Evolutionary conservation across 2,329 filamentous ascomycete genomes (phyloP).

Genomic region (Botrytis sinoallii): DNA sequence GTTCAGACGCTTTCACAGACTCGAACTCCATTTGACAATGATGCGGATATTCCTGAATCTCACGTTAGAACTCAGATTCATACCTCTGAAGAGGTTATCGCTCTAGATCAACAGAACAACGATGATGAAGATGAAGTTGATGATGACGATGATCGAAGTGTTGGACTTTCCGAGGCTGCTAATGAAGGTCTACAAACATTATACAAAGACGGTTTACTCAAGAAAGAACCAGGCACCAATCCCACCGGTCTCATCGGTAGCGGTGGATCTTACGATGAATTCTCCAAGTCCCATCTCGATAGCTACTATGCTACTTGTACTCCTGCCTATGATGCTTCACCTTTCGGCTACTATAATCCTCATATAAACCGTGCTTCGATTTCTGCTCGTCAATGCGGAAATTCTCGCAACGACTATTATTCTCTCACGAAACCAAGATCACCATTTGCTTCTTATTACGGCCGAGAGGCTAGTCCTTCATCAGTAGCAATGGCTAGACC

Average conservation of each 20-base stretch:
- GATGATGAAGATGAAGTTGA: conserved; percentile 16
- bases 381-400: not conserved
- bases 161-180: conserved; percentile 31
- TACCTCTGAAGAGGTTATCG: conserved; percentile 2
- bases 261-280: not conserved
- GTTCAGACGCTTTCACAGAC: not conserved
- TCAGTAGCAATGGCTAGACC: conserved; percentile 39
- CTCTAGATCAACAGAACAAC: not conserved
- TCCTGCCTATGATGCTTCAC: not conserved
- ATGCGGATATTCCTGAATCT: conserved; percentile 12
- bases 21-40: not conserved
- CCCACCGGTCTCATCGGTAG: not conserved
- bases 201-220: conserved; percentile 23
- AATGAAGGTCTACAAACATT: conserved; percentile 29
- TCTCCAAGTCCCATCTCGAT: not conserved
- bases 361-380: not conserved
- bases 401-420: not conserved
- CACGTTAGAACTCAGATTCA: conserved; percentile 9
- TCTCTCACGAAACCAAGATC: not conserved
- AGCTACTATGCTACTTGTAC: not conserved
- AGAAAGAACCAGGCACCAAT: not conserved
- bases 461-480: conserved; percentile 40
- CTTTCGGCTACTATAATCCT: not conserved
- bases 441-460: not conserved
- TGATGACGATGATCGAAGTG: conserved; percentile 24